Evolutionary conservation across 345 rosid species (phyloP), one percentile per base, ranked within the genome.

Genomic region (Salix koriyanagi): DNA sequence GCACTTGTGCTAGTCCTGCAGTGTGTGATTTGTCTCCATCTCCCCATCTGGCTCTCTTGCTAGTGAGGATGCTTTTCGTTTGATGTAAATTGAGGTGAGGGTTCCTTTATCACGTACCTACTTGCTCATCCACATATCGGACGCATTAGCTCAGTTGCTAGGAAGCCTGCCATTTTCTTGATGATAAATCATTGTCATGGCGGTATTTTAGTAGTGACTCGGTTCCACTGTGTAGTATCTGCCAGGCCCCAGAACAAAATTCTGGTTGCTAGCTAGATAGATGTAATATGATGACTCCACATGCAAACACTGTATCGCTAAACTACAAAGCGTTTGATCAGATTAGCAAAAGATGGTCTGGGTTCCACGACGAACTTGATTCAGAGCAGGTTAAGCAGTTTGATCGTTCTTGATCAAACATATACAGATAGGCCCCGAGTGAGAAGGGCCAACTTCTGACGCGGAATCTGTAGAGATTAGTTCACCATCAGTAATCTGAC

Each of bases 41-140:
- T 54, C 6, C 19, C 16, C 36, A 14, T 39, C 16, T 14, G 39
- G 58, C 28, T 44, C 13, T 16, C 3, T 19, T 1, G 12, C 12
- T 50, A 70, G 73, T 70, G 73, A 70, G 73, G 73, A 9, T 70
- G 23, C 73, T 70, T 70, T 70, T 48, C 1, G 32, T 44, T 70
- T 70, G 73, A 70, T 48, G 73, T 48, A 70, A 70, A 36, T 46
- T 46, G 15, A 46, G 50, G 16, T 14, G 50, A 46, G 50, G 50
- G 50, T 46, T 46, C 18, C 50, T 46, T 46, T 46, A 46, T 46
- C 16, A 46, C 14, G 50, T 2, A 11, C 50, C 50, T 12, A 46
- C 50, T 46, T 14, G 50, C 50, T 46, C 18, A 14, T 0, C 50
- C 50, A 46, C 14, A 1, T 3, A 12, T 46, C 6, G 69, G 12